phyloP scores from a whole-genome alignment of 176 grass and related monocot species.

The Luzula sylvatica region DNA sequence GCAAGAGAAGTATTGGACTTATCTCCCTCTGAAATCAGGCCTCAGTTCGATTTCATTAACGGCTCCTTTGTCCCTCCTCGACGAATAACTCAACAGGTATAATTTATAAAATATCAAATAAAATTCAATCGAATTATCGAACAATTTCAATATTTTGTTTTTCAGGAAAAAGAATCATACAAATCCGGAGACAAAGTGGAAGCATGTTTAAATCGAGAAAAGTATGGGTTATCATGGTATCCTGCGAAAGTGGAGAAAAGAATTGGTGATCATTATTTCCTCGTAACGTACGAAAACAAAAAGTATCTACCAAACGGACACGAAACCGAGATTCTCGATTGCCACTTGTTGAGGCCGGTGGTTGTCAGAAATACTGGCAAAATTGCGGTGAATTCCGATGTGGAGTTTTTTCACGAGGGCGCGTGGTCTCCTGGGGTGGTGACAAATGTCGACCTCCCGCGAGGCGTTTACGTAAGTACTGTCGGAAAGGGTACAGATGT shows the following conservation, averaged over 20 bases:
- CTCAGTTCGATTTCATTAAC: conserved; percentile 21
- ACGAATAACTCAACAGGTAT: background rate
- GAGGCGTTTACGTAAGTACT: background rate
- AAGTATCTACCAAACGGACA: background rate
- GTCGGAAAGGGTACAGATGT: background rate
- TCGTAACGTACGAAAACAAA: conserved; percentile 13
- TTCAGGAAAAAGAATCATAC: conserved; percentile 1
- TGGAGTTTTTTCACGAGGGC: conserved; percentile 16
- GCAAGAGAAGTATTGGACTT: conserved; percentile 40
- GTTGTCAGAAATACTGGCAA: background rate
- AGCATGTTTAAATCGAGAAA: conserved; percentile 3
- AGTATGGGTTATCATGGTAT: conserved; percentile 19
- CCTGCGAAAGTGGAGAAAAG: conserved; percentile 1
- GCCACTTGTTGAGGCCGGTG: background rate
- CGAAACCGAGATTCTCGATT: conserved; percentile 16
- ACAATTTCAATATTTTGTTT: background rate
- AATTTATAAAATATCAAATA: background rate
- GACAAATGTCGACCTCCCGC: background rate
- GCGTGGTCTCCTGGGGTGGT: conserved; percentile 17
- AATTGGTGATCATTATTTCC: background rate
- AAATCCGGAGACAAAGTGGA: conserved; percentile 14
- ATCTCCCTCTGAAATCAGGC: conserved; percentile 23
- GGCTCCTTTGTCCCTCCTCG: conserved; percentile 23
- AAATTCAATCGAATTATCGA: background rate
- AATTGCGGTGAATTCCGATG: conserved; percentile 1